Conservation (phyloP, 2,329 filamentous ascomycete genomes). For the Xylariaceae sp. region DNA sequence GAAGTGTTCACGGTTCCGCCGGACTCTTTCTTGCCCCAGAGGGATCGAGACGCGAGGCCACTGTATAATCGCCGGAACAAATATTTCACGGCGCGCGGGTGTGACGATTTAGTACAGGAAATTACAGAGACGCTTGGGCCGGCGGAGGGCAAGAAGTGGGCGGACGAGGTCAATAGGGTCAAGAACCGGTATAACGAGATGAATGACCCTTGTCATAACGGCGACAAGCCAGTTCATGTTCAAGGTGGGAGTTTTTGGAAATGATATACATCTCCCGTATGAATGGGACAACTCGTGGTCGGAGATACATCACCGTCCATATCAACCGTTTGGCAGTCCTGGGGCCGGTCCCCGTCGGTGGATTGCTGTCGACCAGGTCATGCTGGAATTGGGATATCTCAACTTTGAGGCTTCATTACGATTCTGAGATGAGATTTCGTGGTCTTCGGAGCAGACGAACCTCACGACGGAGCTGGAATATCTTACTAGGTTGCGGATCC, state of each 20-base stretch:
- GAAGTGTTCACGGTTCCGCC: conserved; percentile 47
- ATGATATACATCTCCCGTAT: conserved; percentile 19
- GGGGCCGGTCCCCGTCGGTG: too few species aligned
- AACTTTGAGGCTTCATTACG: too few species aligned
- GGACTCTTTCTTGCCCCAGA: conserved; percentile 17
- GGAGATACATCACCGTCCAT: background rate
- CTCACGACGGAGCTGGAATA: too few species aligned
- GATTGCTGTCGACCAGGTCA: too few species aligned
- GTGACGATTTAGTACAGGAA: conserved; percentile 37
- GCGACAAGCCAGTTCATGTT: conserved; percentile 39
- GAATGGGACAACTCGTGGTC: background rate
- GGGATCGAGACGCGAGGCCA: conserved; percentile 35
- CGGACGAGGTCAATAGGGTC: conserved; percentile 41
- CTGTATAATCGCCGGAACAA: conserved; percentile 53
- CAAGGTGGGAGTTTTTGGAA: conserved; percentile 47
- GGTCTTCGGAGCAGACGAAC: too few species aligned
- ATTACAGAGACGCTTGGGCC: conserved; percentile 34
- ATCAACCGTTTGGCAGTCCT: too few species aligned
- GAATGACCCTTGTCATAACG: conserved; percentile 45
- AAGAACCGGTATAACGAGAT: conserved; percentile 45
- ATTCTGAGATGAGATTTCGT: too few species aligned
- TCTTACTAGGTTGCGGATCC: too few species aligned
- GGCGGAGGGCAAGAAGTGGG: conserved; percentile 33
- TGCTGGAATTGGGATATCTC: too few species aligned
- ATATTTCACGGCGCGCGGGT: conserved; percentile 46